These are phyloP conservation scores for Xerocomellus chrysenteron DNA, from an alignment of 768 basidiomycete species.

Conservation along the genomic window DNA sequence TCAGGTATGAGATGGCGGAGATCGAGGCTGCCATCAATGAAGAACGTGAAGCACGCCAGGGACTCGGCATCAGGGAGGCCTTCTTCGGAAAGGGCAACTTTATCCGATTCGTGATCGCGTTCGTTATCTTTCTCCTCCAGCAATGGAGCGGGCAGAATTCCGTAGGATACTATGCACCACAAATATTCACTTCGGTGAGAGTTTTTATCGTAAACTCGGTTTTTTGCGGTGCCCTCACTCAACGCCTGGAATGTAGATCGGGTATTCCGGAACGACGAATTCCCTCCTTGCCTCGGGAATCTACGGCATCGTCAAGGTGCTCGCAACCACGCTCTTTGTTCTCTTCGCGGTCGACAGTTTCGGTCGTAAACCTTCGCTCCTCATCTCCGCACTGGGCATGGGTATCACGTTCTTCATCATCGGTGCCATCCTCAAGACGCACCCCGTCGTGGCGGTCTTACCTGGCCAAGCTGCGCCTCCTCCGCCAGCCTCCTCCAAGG, in stretches of 20 bases:
- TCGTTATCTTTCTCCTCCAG: conserved; percentile 75
- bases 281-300: conserved; percentile 72
- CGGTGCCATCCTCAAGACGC: conserved; percentile 78
- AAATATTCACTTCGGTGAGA: conserved; percentile 64
- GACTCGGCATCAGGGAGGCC: conserved; percentile 65
- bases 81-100: conserved; percentile 82
- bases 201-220: background rate
- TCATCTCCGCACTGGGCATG: conserved; percentile 79
- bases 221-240: background rate
- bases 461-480: conserved; percentile 38
- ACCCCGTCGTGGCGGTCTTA: conserved; percentile 49
- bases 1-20: conserved; percentile 69
- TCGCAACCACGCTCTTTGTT: conserved; percentile 65
- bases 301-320: conserved; percentile 66
- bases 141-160: conserved; percentile 87
- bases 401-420: conserved; percentile 78
- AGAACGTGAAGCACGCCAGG: conserved; percentile 63
- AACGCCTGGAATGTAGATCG: conserved; percentile 45
- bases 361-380: conserved; percentile 67
- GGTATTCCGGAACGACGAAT: conserved; percentile 56
- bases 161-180: conserved; percentile 74
- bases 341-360: conserved; percentile 66
- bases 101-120: conserved; percentile 81
- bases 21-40: conserved; percentile 79
- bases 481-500: conserved; percentile 58